Evolutionary conservation across 75 land plant species (phyloP).

Genomic region (Picea glauca): DNA sequence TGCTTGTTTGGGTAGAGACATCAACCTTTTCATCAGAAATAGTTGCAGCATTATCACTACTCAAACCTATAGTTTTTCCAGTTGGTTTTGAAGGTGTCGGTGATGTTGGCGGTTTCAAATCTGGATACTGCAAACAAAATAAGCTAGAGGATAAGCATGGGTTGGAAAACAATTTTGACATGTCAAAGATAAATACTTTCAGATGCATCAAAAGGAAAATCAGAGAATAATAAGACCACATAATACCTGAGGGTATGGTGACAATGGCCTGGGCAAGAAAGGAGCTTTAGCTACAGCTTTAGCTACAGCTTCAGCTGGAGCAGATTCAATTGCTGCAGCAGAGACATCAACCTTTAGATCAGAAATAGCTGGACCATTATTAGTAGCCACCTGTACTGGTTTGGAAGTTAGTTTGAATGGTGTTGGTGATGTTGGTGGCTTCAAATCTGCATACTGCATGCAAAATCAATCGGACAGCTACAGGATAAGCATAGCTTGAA

Average conservation of each 20-base stretch:
- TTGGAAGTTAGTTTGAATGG: conserved; percentile 14
- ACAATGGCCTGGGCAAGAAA: conserved; percentile 13
- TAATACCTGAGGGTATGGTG: conserved; percentile 25
- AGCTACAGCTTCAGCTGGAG: neutral
- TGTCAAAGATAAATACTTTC: neutral
- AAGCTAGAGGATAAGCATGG: neutral
- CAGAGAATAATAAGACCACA: neutral
- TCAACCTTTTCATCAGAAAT: neutral
- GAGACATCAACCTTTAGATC: neutral
- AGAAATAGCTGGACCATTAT: conserved; percentile 1
- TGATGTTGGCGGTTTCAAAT: conserved; percentile 27
- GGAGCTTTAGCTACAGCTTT: conserved; percentile 7
- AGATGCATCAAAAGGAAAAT: conserved; percentile 1
- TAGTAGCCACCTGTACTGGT: neutral
- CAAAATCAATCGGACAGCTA: conserved; percentile 1
- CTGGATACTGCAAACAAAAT: conserved; percentile 21
- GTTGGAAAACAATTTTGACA: neutral
- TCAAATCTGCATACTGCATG: conserved; percentile 27
- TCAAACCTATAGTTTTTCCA: no score
- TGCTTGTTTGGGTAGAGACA: neutral
- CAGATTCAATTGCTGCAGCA: no score
- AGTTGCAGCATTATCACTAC: neutral
- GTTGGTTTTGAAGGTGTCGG: conserved; percentile 26
- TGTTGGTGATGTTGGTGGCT: conserved; percentile 25
- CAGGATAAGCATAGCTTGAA: neutral